Percentiles rank a stretch among this genome's conserved stretches.
These are phyloP conservation scores for Chaetomium globosum DNA, from an alignment of 2,329 filamentous ascomycete species.

Conservation along the genomic window DNA sequence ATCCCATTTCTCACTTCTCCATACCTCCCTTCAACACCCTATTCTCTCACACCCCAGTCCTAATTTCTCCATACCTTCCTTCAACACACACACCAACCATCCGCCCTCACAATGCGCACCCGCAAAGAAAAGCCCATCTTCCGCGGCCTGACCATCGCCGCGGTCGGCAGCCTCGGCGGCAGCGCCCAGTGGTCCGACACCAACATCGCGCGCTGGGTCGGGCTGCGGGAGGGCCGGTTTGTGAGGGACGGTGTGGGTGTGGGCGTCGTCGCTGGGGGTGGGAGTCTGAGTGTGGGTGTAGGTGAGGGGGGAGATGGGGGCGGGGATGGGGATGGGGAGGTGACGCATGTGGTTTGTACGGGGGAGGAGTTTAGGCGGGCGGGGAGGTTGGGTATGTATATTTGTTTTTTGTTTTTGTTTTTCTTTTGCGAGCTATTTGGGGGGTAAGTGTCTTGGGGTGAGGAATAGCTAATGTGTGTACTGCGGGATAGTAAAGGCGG, in stretches of 20 bases:
- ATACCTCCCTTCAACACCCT: neutral
- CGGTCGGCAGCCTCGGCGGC: conserved; percentile 60
- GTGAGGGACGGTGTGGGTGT: conserved; percentile 23
- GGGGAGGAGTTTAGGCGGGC: conserved; percentile 60
- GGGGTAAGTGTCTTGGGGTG: neutral
- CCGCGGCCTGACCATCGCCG: conserved; percentile 47
- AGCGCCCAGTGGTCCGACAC: conserved; percentile 47
- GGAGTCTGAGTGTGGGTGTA: too few relatives aligned
- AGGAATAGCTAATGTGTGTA: neutral
- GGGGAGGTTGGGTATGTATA: conserved; percentile 43
- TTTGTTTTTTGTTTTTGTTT: neutral
- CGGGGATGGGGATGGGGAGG: conserved; percentile 45
- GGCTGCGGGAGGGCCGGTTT: conserved; percentile 62
- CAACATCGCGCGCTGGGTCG: conserved; percentile 68
- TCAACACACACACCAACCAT: neutral
- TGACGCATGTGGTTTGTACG: conserved; percentile 75
- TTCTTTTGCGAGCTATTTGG: neutral
- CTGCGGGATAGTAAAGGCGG: conserved; percentile 43
- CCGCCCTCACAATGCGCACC: neutral
- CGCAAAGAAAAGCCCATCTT: conserved; percentile 35
- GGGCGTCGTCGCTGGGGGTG: too few relatives aligned
- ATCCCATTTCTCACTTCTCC: neutral
- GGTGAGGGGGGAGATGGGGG: too few relatives aligned
- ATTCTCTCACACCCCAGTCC: neutral
- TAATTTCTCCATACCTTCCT: too few relatives aligned